Conservation (phyloP, 2,329 filamentous ascomycete species). For the Fusarium brevicatenulatum region DNA sequence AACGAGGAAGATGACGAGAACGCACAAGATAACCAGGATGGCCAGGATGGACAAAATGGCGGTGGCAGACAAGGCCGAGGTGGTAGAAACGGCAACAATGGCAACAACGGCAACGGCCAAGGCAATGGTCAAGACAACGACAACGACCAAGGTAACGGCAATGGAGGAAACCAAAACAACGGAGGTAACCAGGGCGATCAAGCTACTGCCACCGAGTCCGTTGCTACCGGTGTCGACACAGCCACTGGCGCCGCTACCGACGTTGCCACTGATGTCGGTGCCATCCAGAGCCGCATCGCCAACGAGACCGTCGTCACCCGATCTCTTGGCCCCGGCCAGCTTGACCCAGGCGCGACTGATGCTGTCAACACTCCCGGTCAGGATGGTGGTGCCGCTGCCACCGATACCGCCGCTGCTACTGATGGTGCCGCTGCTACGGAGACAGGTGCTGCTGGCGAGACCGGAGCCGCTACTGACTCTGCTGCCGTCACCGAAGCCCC, state of each 20-base stretch:
- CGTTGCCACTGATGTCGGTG: background rate
- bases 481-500: background rate
- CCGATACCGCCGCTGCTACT: background rate
- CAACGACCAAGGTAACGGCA: background rate
- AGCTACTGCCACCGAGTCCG: background rate
- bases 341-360: background rate
- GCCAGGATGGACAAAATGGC: background rate
- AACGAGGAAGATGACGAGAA: background rate
- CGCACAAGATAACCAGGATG: background rate
- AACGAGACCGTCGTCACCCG: constrained; percentile 1
- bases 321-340: background rate
- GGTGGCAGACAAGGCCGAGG: background rate
- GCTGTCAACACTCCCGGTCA: background rate
- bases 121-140: background rate
- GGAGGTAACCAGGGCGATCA: background rate
- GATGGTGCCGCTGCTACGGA: background rate
- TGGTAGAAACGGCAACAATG: background rate
- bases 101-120: background rate
- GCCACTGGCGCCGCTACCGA: background rate
- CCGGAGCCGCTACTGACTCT: background rate
- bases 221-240: background rate
- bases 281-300: background rate
- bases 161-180: background rate
- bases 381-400: background rate
- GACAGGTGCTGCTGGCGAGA: background rate